These are phyloP conservation scores for Euphorbia pulcherrima DNA, from an alignment of 345 rosid species.

Conservation along the genomic window DNA sequence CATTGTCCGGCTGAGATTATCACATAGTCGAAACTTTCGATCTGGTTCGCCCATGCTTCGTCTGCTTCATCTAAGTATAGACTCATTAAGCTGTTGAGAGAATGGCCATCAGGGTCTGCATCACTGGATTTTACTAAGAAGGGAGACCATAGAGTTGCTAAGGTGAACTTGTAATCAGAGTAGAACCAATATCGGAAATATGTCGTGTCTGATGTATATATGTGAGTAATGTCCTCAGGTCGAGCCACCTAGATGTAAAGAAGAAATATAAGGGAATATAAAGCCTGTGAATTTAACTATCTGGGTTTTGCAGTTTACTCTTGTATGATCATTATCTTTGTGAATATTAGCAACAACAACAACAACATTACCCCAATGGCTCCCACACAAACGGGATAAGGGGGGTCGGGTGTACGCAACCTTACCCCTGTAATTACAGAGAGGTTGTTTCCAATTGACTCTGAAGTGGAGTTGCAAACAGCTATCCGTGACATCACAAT, in stretches of 20 bases:
- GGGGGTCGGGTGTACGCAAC: too few species aligned
- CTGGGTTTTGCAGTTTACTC: background rate
- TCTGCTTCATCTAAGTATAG: slow-evolving; percentile 49
- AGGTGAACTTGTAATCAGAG: slow-evolving; percentile 32
- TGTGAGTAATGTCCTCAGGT: slow-evolving; percentile 23
- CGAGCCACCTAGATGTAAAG: slow-evolving; percentile 18
- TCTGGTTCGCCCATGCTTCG: slow-evolving; percentile 40
- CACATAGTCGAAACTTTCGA: slow-evolving; percentile 40
- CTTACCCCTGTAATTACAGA: too few species aligned
- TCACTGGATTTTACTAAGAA: slow-evolving; percentile 47
- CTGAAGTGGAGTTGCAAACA: too few species aligned
- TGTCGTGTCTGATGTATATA: slow-evolving; percentile 8
- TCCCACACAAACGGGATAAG: too few species aligned
- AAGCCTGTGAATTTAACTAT: background rate
- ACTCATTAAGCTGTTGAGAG: slow-evolving; percentile 35
- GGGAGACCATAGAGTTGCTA: slow-evolving; percentile 48
- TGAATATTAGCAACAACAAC: too few species aligned
- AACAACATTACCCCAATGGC: too few species aligned
- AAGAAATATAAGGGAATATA: background rate
- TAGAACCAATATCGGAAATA: slow-evolving; percentile 32
- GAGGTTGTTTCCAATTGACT: too few species aligned
- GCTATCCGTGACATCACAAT: too few species aligned
- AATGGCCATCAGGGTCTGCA: slow-evolving; percentile 38
- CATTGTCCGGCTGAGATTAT: slow-evolving; percentile 57
- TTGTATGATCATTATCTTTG: background rate